Percentiles rank a stretch among this genome's conserved stretches.
phyloP scores from a whole-genome alignment of 2,329 filamentous ascomycete species.

The Hymenoscyphus albidus region DNA sequence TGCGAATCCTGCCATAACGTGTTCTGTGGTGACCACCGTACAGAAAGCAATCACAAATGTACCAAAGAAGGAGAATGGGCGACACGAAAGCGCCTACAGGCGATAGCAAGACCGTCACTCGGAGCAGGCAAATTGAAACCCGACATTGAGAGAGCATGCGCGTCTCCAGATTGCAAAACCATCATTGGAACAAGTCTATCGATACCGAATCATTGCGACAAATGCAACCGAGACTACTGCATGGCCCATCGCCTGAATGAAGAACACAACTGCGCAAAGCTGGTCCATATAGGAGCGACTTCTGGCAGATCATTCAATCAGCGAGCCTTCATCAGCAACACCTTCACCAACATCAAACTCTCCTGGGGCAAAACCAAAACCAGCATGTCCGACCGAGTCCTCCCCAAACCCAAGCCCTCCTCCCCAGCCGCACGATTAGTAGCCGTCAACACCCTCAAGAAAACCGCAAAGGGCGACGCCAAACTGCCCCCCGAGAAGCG shows the following conservation, averaged over 20 bases:
- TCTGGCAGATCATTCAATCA: conserved; percentile 43
- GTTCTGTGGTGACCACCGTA: conserved; percentile 92
- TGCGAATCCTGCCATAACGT: conserved; percentile 84
- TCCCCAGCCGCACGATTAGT: conserved; percentile 61
- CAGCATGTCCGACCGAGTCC: conserved; percentile 41
- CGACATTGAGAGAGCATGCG: conserved; percentile 65
- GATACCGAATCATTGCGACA: conserved; percentile 66
- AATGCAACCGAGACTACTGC: conserved; percentile 72
- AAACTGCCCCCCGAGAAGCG: conserved; percentile 77
- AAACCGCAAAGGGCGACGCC: conserved; percentile 82
- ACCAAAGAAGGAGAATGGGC: conserved; percentile 59
- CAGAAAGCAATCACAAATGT: conserved; percentile 75
- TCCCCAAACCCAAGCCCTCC: conserved; percentile 61
- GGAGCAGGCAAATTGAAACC: conserved; percentile 51
- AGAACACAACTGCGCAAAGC: conserved; percentile 80
- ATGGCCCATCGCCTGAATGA: conserved; percentile 72
- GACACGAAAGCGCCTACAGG: conserved; percentile 50
- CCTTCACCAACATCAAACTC: conserved; percentile 70
- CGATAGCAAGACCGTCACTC: conserved; percentile 50
- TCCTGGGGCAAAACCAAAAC: conserved; percentile 77
- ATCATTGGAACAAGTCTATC: conserved; percentile 63
- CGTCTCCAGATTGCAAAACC: conserved; percentile 63
- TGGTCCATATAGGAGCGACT: conserved; percentile 56
- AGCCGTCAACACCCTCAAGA: conserved; percentile 76
- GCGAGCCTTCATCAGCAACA: conserved; percentile 64